A percentile compares a stretch with the other conserved stretches of the same genome.
Evolutionary conservation across 23 red algal species (phyloP).

Genomic region (Agarophyton chilense): DNA sequence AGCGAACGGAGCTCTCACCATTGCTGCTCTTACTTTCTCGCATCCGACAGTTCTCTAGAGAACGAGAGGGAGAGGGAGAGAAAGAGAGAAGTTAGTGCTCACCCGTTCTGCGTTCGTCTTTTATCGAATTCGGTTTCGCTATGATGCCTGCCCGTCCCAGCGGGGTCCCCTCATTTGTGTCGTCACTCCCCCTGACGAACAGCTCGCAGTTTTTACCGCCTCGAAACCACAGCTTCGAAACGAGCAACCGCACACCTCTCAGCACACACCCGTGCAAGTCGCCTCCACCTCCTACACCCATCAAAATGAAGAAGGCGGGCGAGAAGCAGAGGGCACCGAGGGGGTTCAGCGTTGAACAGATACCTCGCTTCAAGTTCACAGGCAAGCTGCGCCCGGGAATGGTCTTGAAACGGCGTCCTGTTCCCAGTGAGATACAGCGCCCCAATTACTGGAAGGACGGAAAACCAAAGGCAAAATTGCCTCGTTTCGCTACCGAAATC

Average conservation of each 20-base stretch:
- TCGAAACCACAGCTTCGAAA: background rate
- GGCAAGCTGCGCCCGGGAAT: slow-evolving; percentile 4
- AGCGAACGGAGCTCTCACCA: too few relatives aligned
- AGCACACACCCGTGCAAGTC: background rate
- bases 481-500: slow-evolving; percentile 86
- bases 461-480: slow-evolving; percentile 22
- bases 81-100: too few relatives aligned
- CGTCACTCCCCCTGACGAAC: background rate
- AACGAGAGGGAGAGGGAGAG: too few relatives aligned
- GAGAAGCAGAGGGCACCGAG: background rate
- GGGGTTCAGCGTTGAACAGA: background rate
- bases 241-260: background rate
- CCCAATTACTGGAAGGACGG: slow-evolving; percentile 84
- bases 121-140: too few relatives aligned
- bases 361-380: slow-evolving; percentile 13
- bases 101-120: too few relatives aligned
- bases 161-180: background rate
- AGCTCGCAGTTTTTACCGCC: background rate
- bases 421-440: slow-evolving; percentile 66
- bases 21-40: too few relatives aligned
- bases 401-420: background rate
- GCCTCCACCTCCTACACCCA: background rate
- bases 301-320: background rate
- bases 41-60: too few relatives aligned
- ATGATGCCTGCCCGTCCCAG: background rate